Conservation (phyloP, 2,329 filamentous ascomycete species). For the Plenodomus tracheiphilus region DNA sequence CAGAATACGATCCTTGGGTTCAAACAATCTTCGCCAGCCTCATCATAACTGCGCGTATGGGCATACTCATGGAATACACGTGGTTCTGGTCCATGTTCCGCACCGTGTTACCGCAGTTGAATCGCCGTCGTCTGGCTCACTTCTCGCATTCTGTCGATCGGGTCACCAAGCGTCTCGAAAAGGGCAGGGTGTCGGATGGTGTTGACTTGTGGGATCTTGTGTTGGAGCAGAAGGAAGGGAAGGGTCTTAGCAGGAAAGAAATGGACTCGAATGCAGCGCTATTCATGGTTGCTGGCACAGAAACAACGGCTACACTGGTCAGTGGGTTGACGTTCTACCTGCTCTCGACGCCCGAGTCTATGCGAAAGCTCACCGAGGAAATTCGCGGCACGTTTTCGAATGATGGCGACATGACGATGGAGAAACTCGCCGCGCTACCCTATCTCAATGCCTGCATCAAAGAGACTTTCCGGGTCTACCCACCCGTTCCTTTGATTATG, state of each 20-base stretch:
- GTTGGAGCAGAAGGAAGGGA: constrained; percentile 36
- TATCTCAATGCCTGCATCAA: constrained; percentile 48
- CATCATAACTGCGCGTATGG: constrained; percentile 8
- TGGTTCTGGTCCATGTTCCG: constrained; percentile 9
- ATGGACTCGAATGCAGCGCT: constrained; percentile 45
- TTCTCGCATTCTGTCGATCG: constrained; percentile 24
- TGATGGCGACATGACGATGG: constrained; percentile 42
- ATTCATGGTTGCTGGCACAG: constrained; percentile 50
- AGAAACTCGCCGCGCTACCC: constrained; percentile 29
- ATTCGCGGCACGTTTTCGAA: constrained; percentile 29
- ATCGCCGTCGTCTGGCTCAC: constrained; percentile 18
- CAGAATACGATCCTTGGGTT: constrained; percentile 25
- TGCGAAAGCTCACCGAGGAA: constrained; percentile 34
- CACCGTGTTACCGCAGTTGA: constrained; percentile 4
- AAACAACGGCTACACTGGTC: constrained; percentile 50
- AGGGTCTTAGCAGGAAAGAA: constrained; percentile 33
- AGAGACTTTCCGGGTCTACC: constrained; percentile 49
- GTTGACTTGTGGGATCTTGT: constrained; percentile 49
- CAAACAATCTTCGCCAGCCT: constrained; percentile 30
- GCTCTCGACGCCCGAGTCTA: constrained; percentile 28
- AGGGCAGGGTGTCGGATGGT: constrained; percentile 24
- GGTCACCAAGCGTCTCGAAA: constrained; percentile 36
- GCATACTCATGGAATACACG: constrained; percentile 15
- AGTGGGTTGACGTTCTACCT: constrained; percentile 45
- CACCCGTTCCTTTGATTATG: constrained; percentile 43